Evolutionary conservation across 768 basidiomycete species (phyloP), one percentile per base, ranked within the genome.

Genomic region (Collybia mongolica): DNA sequence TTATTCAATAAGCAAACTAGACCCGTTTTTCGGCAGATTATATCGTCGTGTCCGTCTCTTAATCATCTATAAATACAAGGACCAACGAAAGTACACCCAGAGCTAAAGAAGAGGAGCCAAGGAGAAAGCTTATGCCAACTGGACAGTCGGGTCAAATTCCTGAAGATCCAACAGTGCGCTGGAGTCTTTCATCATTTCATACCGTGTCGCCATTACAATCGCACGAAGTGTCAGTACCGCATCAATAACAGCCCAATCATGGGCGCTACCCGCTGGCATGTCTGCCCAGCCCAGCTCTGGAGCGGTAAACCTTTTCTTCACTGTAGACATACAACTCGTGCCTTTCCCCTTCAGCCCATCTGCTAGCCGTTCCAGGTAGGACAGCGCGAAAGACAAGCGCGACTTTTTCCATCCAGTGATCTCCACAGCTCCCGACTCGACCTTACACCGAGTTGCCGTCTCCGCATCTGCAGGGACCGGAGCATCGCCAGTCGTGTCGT

Each of bases 141-240:
- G 51, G 39, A 58, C 44, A 38, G 49, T 53, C 11, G 56, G 56
- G 28, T 58, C 56, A 35, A 58, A 46, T 19, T 40, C 29, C 6
- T n/a, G 32, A 12, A 54, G 45, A 5, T 47, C 44, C 5, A 52
- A 51, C 7, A 58, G 45, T 12, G 46, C 44, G 15, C 39, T 39
- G 1, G 56, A 54, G 44, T 58, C 51, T 18, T 49, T 43, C 51
- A 55, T 44, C 35, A 54, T 39, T 39, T 52, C 54, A 4, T 55
- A 29, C 19, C 56, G 46, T 6, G 46, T 48, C 14, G 39, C 53
- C 51, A 58, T 46, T 12, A 55, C 8, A 3, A 58, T 43, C 12
- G 56, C 53, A 3, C 56, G 56, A 5, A 58, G 8, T 5, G 53
- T 45, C 1, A 50, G 45, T 11, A 49, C 53, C 6, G 53, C 56